Conservation (phyloP, 129 eudicot species). For the Artemisia argyi region DNA sequence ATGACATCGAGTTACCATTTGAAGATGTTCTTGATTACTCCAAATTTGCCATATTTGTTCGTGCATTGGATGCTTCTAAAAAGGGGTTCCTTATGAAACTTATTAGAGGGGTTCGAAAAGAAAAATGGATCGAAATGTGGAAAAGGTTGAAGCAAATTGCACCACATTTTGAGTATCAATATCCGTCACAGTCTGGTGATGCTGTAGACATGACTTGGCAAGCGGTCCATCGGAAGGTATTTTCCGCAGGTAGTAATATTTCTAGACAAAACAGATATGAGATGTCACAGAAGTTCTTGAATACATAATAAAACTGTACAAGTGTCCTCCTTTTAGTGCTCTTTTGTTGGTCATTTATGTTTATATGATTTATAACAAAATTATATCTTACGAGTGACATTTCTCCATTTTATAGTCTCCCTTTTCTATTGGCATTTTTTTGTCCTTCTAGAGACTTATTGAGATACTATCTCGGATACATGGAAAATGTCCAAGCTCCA, state of each 20-base stretch:
- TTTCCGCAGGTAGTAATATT: slow-evolving; percentile 17
- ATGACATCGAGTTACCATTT: too few species aligned
- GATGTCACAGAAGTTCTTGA: slow-evolving; percentile 34
- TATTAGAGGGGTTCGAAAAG: slow-evolving; percentile 56
- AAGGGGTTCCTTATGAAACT: slow-evolving; percentile 57
- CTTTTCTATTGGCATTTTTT: too few species aligned
- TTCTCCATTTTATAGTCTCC: too few species aligned
- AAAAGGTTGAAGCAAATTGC: slow-evolving; percentile 53
- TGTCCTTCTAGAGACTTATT: too few species aligned
- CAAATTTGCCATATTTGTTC: slow-evolving; percentile 63
- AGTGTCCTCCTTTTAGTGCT: not conserved
- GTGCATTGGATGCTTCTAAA: slow-evolving; percentile 55
- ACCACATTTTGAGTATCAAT: slow-evolving; percentile 68
- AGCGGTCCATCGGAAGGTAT: slow-evolving; percentile 51
- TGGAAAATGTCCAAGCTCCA: too few species aligned
- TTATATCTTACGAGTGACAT: too few species aligned
- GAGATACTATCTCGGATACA: too few species aligned
- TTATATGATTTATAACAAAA: too few species aligned
- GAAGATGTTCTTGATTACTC: slow-evolving; percentile 38
- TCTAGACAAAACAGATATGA: slow-evolving; percentile 51
- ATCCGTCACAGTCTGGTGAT: slow-evolving; percentile 48
- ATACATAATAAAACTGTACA: not conserved
- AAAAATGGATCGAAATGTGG: slow-evolving; percentile 84
- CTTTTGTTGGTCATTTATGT: not conserved
- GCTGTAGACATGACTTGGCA: slow-evolving; percentile 63